Percentiles rank a stretch among this genome's conserved stretches.
Evolutionary conservation across 495 filamentous ascomycete genomes (phyloP).

Genomic region (Tirmania nivea): DNA sequence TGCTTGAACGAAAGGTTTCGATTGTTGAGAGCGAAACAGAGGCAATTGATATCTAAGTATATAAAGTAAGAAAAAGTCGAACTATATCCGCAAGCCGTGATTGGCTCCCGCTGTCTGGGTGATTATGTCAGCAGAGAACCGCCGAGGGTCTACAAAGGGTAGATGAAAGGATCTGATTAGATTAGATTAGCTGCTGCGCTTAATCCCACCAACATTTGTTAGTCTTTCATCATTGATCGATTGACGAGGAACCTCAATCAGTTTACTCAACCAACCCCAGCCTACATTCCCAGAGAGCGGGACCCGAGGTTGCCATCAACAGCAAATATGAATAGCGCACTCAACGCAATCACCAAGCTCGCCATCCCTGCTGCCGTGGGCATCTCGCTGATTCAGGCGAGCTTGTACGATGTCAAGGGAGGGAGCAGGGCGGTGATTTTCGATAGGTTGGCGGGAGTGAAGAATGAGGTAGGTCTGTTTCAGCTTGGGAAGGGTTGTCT

Average conservation of each 20-base stretch:
- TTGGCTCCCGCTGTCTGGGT: slow-evolving; percentile 21
- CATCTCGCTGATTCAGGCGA: slow-evolving; percentile 39
- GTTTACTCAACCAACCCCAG: slow-evolving; percentile 15
- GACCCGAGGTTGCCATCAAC: background rate
- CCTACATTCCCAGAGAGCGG: slow-evolving; percentile 8
- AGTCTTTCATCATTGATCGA: too few species aligned
- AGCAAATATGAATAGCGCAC: slow-evolving; percentile 37
- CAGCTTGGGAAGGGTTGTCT: background rate
- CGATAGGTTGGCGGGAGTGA: slow-evolving; percentile 78
- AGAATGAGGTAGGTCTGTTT: slow-evolving; percentile 34
- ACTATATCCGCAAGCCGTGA: slow-evolving; percentile 16
- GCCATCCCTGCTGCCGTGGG: slow-evolving; percentile 50
- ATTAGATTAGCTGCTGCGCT: too few species aligned
- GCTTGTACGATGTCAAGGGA: slow-evolving; percentile 92
- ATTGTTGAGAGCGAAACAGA: too few species aligned
- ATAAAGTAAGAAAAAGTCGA: too few species aligned
- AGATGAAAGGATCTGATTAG: too few species aligned
- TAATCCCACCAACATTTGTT: too few species aligned
- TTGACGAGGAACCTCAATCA: slow-evolving; percentile 17
- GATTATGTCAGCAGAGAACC: too few species aligned
- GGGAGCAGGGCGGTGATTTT: slow-evolving; percentile 94
- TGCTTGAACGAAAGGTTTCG: too few species aligned
- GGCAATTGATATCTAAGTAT: too few species aligned
- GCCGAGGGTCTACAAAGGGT: too few species aligned
- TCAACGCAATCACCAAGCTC: slow-evolving; percentile 41